Percentiles rank a stretch among this genome's conserved stretches.
Evolutionary conservation across 768 basidiomycete genomes (phyloP).

Genomic region (Ramaria sp.): DNA sequence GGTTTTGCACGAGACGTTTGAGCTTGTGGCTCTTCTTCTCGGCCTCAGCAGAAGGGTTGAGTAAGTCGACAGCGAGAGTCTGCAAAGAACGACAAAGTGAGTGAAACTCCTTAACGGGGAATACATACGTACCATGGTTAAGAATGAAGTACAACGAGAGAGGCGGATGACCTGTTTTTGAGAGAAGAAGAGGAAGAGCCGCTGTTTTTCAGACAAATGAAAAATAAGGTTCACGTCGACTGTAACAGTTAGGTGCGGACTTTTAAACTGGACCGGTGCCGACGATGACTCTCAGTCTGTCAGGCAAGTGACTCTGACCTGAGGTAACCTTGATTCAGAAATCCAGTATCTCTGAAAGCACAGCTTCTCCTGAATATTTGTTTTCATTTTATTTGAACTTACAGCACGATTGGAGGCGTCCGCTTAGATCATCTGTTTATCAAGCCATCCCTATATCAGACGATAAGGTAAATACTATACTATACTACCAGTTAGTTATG

Average conservation of each 20-base stretch:
- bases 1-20: conserved; percentile 96
- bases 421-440: too few species aligned
- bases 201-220: background rate
- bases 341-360: too few species aligned
- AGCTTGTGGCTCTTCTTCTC: conserved; percentile 95
- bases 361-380: too few species aligned
- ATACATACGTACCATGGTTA: conserved; percentile 3
- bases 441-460: too few species aligned
- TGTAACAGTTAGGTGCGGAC: conserved; percentile 5
- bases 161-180: background rate
- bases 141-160: background rate
- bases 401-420: too few species aligned
- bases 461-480: too few species aligned
- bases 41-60: conserved; percentile 84
- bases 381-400: too few species aligned
- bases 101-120: background rate
- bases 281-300: background rate
- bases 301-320: too few species aligned
- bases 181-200: background rate
- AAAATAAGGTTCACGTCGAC: background rate
- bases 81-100: conserved; percentile 20
- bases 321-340: too few species aligned
- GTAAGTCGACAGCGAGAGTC: conserved; percentile 96
- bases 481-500: too few species aligned
- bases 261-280: background rate